Conservation (phyloP, 495 filamentous ascomycete species). For the Staphylotrichum longicolle region DNA sequence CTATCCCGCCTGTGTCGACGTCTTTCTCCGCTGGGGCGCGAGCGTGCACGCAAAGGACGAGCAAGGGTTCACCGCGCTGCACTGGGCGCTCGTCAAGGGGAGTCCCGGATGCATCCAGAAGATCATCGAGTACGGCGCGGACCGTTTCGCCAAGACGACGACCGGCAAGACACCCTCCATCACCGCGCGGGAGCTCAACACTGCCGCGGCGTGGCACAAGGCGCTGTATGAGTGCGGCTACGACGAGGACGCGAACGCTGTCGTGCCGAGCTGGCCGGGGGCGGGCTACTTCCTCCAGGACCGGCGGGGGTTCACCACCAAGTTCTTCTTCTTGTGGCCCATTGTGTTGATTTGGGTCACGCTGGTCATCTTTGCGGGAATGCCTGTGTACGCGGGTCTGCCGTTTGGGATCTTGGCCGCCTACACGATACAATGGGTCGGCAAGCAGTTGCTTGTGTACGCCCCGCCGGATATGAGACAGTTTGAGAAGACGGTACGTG, state of each 20-base stretch:
- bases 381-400: conserved; percentile 71
- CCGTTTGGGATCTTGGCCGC: conserved; percentile 64
- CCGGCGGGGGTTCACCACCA: conserved; percentile 68
- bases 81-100: conserved; percentile 96
- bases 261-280: conserved; percentile 57
- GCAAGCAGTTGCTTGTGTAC: conserved; percentile 71
- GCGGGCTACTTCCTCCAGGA: conserved; percentile 62
- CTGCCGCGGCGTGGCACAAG: conserved; percentile 72
- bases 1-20: conserved; percentile 82
- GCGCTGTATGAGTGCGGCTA: conserved; percentile 84
- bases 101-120: conserved; percentile 83
- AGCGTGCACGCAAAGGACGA: conserved; percentile 88
- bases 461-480: conserved; percentile 82
- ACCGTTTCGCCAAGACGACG: conserved; percentile 80
- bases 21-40: conserved; percentile 93
- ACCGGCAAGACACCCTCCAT: conserved; percentile 84
- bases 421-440: conserved; percentile 75
- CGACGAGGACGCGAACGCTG: conserved; percentile 70
- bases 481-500: conserved; percentile 77
- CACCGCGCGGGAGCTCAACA: conserved; percentile 88
- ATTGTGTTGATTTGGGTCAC: conserved; percentile 68
- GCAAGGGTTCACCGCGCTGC: conserved; percentile 85
- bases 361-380: conserved; percentile 67
- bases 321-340: conserved; percentile 90
- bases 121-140: conserved; percentile 88